phyloP scores from a whole-genome alignment of 768 basidiomycete genomes.

The Amylocystis lapponica region DNA sequence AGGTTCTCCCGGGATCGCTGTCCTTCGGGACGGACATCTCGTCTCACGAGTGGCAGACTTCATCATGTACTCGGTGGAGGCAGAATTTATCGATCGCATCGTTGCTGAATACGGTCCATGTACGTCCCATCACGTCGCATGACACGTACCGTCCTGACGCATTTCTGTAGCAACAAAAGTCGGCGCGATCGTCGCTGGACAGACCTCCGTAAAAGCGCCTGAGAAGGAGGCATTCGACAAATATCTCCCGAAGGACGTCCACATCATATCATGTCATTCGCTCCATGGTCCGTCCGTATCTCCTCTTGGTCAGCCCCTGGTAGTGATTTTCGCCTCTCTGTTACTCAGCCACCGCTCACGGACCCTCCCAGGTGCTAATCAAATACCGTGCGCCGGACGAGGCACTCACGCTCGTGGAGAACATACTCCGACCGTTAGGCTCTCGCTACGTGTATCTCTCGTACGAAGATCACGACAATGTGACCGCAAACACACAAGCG shows the following conservation, averaged over 20 bases:
- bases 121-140: conserved; percentile 22
- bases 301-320: conserved; percentile 85
- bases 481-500: conserved; percentile 98
- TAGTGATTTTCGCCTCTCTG: conserved; percentile 30
- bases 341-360: background rate
- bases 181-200: conserved; percentile 88
- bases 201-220: conserved; percentile 96
- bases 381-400: conserved; percentile 76
- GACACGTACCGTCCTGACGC: background rate
- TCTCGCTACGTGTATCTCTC: conserved; percentile 88
- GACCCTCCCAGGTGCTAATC: conserved; percentile 81
- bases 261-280: conserved; percentile 91
- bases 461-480: conserved; percentile 94
- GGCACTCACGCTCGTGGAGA: conserved; percentile 72
- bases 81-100: conserved; percentile 78
- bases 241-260: conserved; percentile 77
- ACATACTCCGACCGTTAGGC: conserved; percentile 69
- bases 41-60: conserved; percentile 90
- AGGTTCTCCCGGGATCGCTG: conserved; percentile 59
- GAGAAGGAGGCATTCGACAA: conserved; percentile 88
- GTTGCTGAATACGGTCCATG: conserved; percentile 91
- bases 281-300: conserved; percentile 90
- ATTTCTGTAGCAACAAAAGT: conserved; percentile 73
- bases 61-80: conserved; percentile 93
- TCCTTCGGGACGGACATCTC: conserved; percentile 75